phyloP scores from a whole-genome alignment of 2,329 filamentous ascomycete species.

The Xylariaceae sp. region DNA sequence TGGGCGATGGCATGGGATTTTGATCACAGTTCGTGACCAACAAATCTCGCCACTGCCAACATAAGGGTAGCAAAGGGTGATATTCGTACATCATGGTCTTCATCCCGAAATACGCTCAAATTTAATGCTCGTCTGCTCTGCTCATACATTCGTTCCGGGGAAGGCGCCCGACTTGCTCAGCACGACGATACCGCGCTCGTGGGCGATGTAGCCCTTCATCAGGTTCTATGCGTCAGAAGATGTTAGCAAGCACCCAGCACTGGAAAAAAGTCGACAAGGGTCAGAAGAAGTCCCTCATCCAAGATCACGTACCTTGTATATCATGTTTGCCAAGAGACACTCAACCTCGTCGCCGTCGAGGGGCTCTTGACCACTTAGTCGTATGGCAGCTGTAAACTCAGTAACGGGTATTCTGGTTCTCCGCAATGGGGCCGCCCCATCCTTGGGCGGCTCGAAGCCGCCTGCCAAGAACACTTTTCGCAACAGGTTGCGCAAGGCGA shows the following conservation, averaged over 20 bases:
- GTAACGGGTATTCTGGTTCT: conserved; percentile 74
- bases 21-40: too few relatives aligned
- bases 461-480: conserved; percentile 84
- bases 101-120: background rate
- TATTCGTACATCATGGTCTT: too few relatives aligned
- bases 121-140: too few relatives aligned
- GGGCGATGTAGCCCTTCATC: conserved; percentile 97
- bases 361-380: conserved; percentile 60
- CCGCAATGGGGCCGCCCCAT: conserved; percentile 56
- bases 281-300: background rate
- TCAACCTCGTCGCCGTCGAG: conserved; percentile 91
- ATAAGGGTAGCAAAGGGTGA: too few relatives aligned
- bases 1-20: too few relatives aligned
- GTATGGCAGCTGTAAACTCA: conserved; percentile 81
- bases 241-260: conserved; percentile 14
- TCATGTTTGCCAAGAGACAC: conserved; percentile 90
- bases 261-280: conserved; percentile 2
- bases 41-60: too few relatives aligned
- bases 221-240: conserved; percentile 61
- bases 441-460: conserved; percentile 73
- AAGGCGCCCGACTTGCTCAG: conserved; percentile 91
- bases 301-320: conserved; percentile 73
- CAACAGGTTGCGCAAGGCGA: conserved; percentile 84
- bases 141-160: conserved; percentile 72
- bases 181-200: conserved; percentile 84